These are phyloP conservation scores for Pyrenophora graminea DNA, from an alignment of 2,329 filamentous ascomycete species.

Conservation along the genomic window DNA sequence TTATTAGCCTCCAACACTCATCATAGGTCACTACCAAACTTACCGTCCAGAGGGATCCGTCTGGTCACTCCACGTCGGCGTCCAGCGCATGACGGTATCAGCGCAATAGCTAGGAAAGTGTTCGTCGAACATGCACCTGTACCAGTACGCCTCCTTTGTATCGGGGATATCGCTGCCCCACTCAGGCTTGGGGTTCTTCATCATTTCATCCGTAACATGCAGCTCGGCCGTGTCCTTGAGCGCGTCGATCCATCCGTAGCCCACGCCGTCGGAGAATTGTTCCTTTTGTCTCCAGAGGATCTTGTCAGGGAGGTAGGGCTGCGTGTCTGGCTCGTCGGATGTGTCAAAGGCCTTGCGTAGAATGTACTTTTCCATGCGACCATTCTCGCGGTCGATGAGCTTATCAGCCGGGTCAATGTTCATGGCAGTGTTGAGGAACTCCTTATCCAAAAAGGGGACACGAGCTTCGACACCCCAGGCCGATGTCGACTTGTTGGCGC, in stretches of 20 bases:
- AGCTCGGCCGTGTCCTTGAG: conserved; percentile 92
- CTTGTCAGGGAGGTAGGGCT: conserved; percentile 90
- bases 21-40: conserved; percentile 26
- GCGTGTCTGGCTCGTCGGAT: conserved; percentile 74
- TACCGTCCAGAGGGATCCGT: conserved; percentile 91
- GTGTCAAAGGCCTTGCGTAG: conserved; percentile 97
- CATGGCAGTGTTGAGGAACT: conserved; percentile 92
- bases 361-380: conserved; percentile 95
- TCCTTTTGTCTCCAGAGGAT: conserved; percentile 99
- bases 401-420: conserved; percentile 93
- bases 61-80: conserved; percentile 96
- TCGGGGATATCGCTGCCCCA: conserved; percentile 94
- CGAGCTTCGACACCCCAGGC: conserved; percentile 98
- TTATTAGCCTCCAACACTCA: conserved; percentile 13
- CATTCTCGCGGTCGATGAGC: conserved; percentile 77
- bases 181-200: conserved; percentile 96
- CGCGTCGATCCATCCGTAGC: conserved; percentile 98
- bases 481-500: conserved; percentile 98
- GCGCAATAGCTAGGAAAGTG: conserved; percentile 94
- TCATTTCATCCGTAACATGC: conserved; percentile 94
- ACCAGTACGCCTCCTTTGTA: conserved; percentile 98
- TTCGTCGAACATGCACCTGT: conserved; percentile 97
- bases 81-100: conserved; percentile 93
- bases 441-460: conserved; percentile 96
- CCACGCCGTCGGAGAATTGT: conserved; percentile 98